phyloP scores from a whole-genome alignment of 2,329 filamentous ascomycete species.

The Penicillium brevicompactum region DNA sequence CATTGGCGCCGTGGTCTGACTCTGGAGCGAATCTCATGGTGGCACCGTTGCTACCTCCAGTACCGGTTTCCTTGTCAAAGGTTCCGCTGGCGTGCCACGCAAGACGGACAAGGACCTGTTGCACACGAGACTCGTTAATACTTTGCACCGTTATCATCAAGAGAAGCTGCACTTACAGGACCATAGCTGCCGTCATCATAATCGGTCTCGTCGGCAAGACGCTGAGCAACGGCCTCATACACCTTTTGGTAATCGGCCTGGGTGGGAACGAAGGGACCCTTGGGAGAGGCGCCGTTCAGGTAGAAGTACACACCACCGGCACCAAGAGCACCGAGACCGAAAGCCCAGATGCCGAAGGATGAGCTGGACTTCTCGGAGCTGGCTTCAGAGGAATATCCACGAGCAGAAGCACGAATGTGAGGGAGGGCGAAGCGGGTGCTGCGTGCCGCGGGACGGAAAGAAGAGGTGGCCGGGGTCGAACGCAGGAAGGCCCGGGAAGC shows the following conservation, averaged over 20 bases:
- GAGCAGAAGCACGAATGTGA: constrained; percentile 72
- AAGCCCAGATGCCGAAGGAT: constrained; percentile 59
- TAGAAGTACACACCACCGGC: constrained; percentile 69
- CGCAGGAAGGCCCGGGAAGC: constrained; percentile 47
- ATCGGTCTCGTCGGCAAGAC: constrained; percentile 84
- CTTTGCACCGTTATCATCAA: neutral
- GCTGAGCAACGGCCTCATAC: constrained; percentile 80
- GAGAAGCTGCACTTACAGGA: constrained; percentile 56
- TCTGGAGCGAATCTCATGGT: constrained; percentile 96
- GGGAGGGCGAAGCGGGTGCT: constrained; percentile 60
- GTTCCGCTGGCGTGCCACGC: constrained; percentile 95
- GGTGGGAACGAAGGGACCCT: constrained; percentile 69
- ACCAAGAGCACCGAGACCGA: constrained; percentile 60
- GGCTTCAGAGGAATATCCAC: constrained; percentile 76
- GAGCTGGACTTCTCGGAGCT: constrained; percentile 52
- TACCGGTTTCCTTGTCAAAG: constrained; percentile 83
- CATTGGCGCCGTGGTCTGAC: constrained; percentile 88
- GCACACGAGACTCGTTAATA: neutral
- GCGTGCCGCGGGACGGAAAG: constrained; percentile 48
- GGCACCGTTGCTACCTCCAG: constrained; percentile 92
- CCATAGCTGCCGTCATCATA: constrained; percentile 98
- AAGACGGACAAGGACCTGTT: constrained; percentile 72
- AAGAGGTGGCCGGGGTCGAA: constrained; percentile 38
- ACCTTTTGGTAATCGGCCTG: constrained; percentile 93
- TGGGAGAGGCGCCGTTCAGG: constrained; percentile 54